Percentiles rank a stretch among this genome's conserved stretches.
Conservation (phyloP, 1,284 basidiomycete genomes). For the Takashimella koratensis region DNA sequence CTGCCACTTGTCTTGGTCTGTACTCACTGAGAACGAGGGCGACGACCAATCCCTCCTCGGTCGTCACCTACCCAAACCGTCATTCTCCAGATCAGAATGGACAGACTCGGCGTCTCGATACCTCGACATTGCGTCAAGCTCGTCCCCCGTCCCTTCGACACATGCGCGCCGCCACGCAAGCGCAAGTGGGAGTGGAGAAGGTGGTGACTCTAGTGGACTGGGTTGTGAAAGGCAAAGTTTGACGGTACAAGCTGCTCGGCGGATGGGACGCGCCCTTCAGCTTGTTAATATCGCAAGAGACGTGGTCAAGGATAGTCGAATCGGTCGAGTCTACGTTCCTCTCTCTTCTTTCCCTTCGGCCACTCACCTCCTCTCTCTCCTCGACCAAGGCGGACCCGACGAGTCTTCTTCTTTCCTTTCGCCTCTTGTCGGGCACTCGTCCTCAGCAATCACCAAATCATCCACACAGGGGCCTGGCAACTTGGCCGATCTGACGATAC, state of each 20-base stretch:
- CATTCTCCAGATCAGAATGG: no score
- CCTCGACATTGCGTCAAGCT: not conserved
- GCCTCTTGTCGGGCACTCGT: not conserved
- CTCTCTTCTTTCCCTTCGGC: slow-evolving; percentile 27
- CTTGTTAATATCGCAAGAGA: slow-evolving; percentile 51
- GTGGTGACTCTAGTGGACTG: not conserved
- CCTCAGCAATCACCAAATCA: not conserved
- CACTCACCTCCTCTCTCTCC: slow-evolving; percentile 15
- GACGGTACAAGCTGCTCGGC: slow-evolving; percentile 24
- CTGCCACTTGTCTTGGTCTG: slow-evolving; percentile 49
- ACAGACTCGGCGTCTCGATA: not conserved
- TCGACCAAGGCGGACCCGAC: slow-evolving; percentile 1
- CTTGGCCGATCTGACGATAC: slow-evolving; percentile 10
- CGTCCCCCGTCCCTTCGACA: not conserved
- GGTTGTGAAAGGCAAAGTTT: not conserved
- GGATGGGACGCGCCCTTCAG: slow-evolving; percentile 50
- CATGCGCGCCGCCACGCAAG: not conserved
- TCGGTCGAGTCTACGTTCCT: slow-evolving; percentile 50
- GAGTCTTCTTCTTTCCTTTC: slow-evolving; percentile 7
- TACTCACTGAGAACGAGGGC: slow-evolving; percentile 18
- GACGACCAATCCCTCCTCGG: not conserved
- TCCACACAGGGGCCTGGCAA: slow-evolving; percentile 22
- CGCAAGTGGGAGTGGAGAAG: not conserved
- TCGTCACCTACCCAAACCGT: no score
- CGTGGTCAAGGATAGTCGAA: slow-evolving; percentile 45